Base-by-base conservation (phyloP, 2,329 filamentous ascomycete genomes). In the Rhinocladiella similis region DNA sequence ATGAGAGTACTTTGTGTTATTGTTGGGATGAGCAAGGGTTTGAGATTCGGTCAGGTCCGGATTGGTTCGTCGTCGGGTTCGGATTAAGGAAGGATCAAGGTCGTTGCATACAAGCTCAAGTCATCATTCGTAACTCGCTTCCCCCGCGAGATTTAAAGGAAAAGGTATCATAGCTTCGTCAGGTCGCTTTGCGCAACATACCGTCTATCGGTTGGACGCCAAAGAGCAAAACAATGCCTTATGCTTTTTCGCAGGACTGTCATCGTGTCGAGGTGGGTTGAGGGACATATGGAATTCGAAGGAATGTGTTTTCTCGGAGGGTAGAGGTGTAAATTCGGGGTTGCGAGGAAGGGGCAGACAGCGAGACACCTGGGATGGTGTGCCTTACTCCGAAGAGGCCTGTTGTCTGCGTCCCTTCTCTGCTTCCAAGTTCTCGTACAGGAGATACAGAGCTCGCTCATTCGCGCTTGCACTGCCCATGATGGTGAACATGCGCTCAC, bases 401-500 rank as follows among this genome's bases (percentile, higher is more conserved):
- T 95, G 89, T 80, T 91, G 96, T 72, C 94, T 90, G 68, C 94
- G 91, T 86, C 95, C 95, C 84, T 99, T 99, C 81, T 99, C 94
- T 14, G 92, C 93, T 79, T 99, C 94, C 50, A 99, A 85, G 76
- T 99, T 99, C 82, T 99, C 94, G 73, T 99, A 99, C 62, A 99
- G 81, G 52, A 99, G 86, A 75, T 96, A 97, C 25, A 99, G 82
- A 3, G 94, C 94, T 66, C 91, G 93, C 77, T 99, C 94, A 69
- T 99, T 99, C 63, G 91, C 91, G 76, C 88, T 88, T 59, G 90
- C 87, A 59, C 90, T 95, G 65, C 94, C 94, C 83, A 96, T 97
- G 72, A 99, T 99, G 70, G 94, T 99, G 79, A 99, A 99, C 94
- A 99, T 99, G 69, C 94, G 88, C 82, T 99, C 94, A 65, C 94